A percentile compares a stretch with the other conserved stretches of the same genome.
Conservation (phyloP, 1,284 basidiomycete species). For the Pulveroboletus sp. region DNA sequence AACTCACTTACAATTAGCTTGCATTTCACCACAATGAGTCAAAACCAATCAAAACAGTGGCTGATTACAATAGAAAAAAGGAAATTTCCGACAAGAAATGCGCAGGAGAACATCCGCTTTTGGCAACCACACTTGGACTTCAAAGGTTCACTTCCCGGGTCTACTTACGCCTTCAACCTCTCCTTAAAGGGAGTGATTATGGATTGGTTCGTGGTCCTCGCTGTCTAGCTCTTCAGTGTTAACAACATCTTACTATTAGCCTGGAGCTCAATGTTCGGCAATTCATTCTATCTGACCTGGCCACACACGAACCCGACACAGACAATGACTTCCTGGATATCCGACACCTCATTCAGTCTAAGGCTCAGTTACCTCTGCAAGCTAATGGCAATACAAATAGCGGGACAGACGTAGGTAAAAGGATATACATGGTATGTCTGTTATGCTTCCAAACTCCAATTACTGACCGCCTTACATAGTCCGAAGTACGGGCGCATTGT, state of each 20-base stretch:
- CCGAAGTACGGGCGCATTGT: slow-evolving; percentile 69
- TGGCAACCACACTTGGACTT: slow-evolving; percentile 4
- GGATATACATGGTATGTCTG: slow-evolving; percentile 29
- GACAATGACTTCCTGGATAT: slow-evolving; percentile 50
- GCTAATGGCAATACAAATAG: not conserved
- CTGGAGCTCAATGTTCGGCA: slow-evolving; percentile 80
- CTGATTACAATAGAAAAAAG: too few species aligned
- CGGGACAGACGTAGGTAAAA: not conserved
- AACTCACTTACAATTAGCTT: too few species aligned
- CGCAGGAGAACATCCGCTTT: slow-evolving; percentile 2
- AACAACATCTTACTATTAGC: slow-evolving; percentile 37
- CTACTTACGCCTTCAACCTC: not conserved
- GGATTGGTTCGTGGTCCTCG: slow-evolving; percentile 31
- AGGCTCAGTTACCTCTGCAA: slow-evolving; percentile 45
- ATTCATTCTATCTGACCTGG: slow-evolving; percentile 79
- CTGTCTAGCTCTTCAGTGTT: not conserved
- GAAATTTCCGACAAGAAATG: too few species aligned
- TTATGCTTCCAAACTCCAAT: not conserved
- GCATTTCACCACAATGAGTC: too few species aligned
- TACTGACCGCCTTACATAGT: slow-evolving; percentile 32
- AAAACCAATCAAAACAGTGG: too few species aligned
- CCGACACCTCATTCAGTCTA: slow-evolving; percentile 60
- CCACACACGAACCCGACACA: slow-evolving; percentile 57
- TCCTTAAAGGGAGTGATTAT: slow-evolving; percentile 12
- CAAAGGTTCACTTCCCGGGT: too few species aligned